These are phyloP conservation scores for Parasitella parasitica DNA, from an alignment of 371 early-diverging fungal species.

Conservation along the genomic window DNA sequence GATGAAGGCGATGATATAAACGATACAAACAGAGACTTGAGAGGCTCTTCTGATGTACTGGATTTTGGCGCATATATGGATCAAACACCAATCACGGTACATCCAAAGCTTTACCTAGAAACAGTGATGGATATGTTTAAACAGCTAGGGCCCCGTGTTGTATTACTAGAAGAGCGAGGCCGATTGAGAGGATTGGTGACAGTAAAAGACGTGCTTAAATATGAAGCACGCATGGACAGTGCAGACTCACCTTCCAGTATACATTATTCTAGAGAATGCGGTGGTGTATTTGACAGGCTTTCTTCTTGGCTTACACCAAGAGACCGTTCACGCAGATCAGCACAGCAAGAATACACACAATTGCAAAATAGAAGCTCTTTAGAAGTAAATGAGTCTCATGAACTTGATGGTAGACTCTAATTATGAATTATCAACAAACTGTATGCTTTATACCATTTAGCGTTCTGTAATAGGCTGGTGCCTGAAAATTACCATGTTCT, in stretches of 20 bases:
- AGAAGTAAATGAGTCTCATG: slow-evolving; percentile 23
- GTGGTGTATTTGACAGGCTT: slow-evolving; percentile 13
- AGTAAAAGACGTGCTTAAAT: slow-evolving; percentile 77
- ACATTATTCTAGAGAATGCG: slow-evolving; percentile 12
- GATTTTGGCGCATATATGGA: slow-evolving; percentile 81
- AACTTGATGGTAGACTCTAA: slow-evolving; percentile 14
- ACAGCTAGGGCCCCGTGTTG: slow-evolving; percentile 83
- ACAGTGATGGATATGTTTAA: slow-evolving; percentile 90
- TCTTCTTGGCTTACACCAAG: slow-evolving; percentile 15
- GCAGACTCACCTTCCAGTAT: slow-evolving; percentile 1
- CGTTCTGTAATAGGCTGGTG: neutral
- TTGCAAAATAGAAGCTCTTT: slow-evolving; percentile 24
- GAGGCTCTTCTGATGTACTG: slow-evolving; percentile 50
- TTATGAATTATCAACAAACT: neutral
- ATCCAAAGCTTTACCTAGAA: slow-evolving; percentile 80
- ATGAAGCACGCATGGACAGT: slow-evolving; percentile 57
- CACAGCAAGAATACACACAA: slow-evolving; percentile 19
- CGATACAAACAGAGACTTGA: slow-evolving; percentile 19
- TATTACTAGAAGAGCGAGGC: slow-evolving; percentile 71
- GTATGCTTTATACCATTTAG: neutral
- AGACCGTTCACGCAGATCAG: neutral
- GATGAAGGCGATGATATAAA: slow-evolving; percentile 10
- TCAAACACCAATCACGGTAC: slow-evolving; percentile 84
- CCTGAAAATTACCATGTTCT: neutral
- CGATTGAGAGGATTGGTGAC: slow-evolving; percentile 73